These are phyloP conservation scores for Diphasiastrum complanatum DNA, from an alignment of 83 land plant species.

Conservation along the genomic window DNA sequence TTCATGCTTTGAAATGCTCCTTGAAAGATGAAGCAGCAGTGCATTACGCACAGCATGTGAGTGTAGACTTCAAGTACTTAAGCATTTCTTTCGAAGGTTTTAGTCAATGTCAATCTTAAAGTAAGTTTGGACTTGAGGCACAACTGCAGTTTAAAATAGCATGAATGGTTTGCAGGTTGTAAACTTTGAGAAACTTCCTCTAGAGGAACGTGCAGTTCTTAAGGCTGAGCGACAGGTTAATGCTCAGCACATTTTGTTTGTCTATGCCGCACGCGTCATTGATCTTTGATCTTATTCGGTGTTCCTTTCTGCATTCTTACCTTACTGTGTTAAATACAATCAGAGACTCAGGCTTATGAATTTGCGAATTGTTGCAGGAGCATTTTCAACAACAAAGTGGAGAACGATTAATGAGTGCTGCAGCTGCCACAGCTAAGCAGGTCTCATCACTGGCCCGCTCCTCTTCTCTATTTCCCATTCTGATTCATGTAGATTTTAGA, in stretches of 20 bases:
- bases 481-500: not conserved
- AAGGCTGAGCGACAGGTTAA: constrained; percentile 39
- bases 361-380: constrained; percentile 42
- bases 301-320: not conserved
- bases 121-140: not conserved
- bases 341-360: not conserved
- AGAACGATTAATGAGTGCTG: constrained; percentile 69
- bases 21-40: constrained; percentile 39
- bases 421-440: constrained; percentile 79
- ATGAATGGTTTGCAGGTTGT: constrained; percentile 21
- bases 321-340: not conserved
- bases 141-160: constrained; percentile 1
- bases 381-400: constrained; percentile 69
- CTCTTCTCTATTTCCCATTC: not conserved
- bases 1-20: constrained; percentile 39
- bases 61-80: not conserved
- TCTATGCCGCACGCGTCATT: too few relatives aligned
- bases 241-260: not conserved
- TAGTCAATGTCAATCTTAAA: not conserved
- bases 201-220: constrained; percentile 30
- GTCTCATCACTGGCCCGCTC: too few relatives aligned
- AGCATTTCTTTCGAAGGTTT: not conserved
- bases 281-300: not conserved
- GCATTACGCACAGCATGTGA: constrained; percentile 39
- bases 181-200: constrained; percentile 31